phyloP scores from a whole-genome alignment of 2,329 filamentous ascomycete genomes.

The Trichoderma endophyticum region DNA sequence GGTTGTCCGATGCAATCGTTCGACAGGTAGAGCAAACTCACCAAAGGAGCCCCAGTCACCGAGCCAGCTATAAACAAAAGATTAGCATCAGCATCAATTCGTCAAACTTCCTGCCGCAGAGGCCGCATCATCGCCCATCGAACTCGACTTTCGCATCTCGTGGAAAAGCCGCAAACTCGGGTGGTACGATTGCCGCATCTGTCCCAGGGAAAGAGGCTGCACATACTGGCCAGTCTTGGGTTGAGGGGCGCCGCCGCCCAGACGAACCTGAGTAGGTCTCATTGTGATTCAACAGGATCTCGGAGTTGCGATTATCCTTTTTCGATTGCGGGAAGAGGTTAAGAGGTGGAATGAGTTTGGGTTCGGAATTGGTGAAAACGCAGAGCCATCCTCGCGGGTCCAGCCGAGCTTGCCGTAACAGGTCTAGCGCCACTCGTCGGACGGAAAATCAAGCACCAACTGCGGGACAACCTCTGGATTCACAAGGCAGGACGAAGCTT shows the following conservation, averaged over 20 bases:
- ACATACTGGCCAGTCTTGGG: constrained; percentile 37
- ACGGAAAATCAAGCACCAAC: constrained; percentile 25
- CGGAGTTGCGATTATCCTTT: constrained; percentile 19
- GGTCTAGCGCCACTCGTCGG: constrained; percentile 29
- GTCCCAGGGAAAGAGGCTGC: not conserved
- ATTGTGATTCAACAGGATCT: constrained; percentile 27
- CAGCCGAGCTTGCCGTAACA: constrained; percentile 36
- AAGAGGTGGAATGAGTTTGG: constrained; percentile 15
- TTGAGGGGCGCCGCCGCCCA: constrained; percentile 34
- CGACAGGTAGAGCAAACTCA: constrained; percentile 45
- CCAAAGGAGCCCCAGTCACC: constrained; percentile 73
- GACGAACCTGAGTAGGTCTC: constrained; percentile 42
- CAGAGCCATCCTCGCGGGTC: constrained; percentile 27
- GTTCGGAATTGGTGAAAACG: constrained; percentile 27
- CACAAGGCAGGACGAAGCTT: constrained; percentile 6
- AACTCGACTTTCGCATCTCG: constrained; percentile 17
- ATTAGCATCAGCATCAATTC: constrained; percentile 1
- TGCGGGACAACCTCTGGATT: constrained; percentile 8
- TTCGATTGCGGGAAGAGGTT: constrained; percentile 10
- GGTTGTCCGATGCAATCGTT: not conserved
- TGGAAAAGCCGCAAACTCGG: constrained; percentile 34
- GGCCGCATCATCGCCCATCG: not conserved
- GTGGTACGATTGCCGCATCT: constrained; percentile 13
- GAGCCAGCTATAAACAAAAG: constrained; percentile 55
- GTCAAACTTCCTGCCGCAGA: constrained; percentile 25